These are phyloP conservation scores for Cyclotella kingstonii DNA, from an alignment of 108 stramenopile species.

Conservation along the genomic window DNA sequence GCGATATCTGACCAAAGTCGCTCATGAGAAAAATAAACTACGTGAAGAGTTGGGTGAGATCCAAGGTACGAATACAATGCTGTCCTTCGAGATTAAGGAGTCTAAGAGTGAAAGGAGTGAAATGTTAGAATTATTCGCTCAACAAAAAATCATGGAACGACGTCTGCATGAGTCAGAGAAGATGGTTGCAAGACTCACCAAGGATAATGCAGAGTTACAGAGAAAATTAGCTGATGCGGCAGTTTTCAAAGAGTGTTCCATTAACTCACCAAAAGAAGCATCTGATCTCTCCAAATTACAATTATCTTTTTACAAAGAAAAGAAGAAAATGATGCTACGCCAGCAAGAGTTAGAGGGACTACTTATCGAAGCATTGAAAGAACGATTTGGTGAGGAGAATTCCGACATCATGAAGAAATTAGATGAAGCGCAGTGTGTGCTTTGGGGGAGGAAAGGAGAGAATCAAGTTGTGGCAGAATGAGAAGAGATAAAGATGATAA, in stretches of 20 bases:
- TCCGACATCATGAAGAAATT: background rate
- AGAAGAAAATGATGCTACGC: conserved; percentile 6
- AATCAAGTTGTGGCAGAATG: conserved; percentile 1
- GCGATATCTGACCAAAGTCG: background rate
- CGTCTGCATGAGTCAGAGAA: background rate
- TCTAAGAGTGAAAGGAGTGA: background rate
- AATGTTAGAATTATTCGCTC: background rate
- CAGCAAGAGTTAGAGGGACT: conserved; percentile 17
- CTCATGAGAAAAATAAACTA: background rate
- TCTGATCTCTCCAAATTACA: background rate
- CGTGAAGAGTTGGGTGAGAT: background rate
- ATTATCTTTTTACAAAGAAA: background rate
- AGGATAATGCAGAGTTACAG: conserved; percentile 3
- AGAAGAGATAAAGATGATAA: too few species aligned
- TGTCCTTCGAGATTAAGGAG: background rate
- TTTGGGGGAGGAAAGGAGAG: background rate
- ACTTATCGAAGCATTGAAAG: conserved; percentile 11
- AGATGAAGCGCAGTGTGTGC: background rate
- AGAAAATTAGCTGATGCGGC: background rate
- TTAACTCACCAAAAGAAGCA: background rate
- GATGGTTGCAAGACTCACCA: background rate
- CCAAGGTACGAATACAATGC: background rate
- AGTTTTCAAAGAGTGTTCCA: background rate
- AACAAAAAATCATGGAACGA: background rate
- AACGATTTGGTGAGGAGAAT: background rate